Evolutionary conservation across 768 basidiomycete genomes (phyloP), one percentile per base, ranked within the genome.

Genomic region (Leccinum subgranulosum): DNA sequence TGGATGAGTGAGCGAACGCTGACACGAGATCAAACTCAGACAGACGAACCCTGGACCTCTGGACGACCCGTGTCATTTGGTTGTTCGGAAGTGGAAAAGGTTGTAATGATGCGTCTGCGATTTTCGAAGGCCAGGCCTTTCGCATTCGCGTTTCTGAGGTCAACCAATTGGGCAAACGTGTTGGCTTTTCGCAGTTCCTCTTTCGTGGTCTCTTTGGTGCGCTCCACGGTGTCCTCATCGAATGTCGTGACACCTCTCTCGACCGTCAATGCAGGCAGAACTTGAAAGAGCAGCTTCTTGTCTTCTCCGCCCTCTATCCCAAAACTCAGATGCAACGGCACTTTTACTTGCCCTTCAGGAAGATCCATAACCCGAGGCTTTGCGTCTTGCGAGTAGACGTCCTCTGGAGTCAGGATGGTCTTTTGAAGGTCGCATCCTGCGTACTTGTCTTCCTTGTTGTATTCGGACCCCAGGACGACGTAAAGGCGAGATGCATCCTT

Each of bases 51-150:
- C 81, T 97, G 95, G 0, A 97, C 94, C 67, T 94, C 92, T 2
- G 91, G 80, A 43, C 89, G 78, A 43, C 94, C 95, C 0, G 94
- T 78, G 70, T 95, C 90, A 57, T 80, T 84, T 23, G 81, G 81
- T 61, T 83, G 87, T 51, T 78, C 79, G 0, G 81, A 79, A 7
- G 80, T 76, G 1, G 94, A 96, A 74, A 98, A 98, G 28, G 82
- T 85, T 14, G 75, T 74, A 28, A 97, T 78, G 59, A 94, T 88
- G 60, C 93, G 80, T 67, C 84, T 78, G 58, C 90, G 79, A 71
- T 97, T 98, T 74, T 94, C 92, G 65, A 81, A 91, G 51, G 90
- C 84, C 60, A 98, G 85, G n/a, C 92, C 93, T 29, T 74, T 77
- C 28, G 92, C 90, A 63, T 89, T 91, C 17, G 96, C 89, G 67